Base-by-base conservation (phyloP, 2,329 filamentous ascomycete species). In the Ophiostoma angusticollis region DNA sequence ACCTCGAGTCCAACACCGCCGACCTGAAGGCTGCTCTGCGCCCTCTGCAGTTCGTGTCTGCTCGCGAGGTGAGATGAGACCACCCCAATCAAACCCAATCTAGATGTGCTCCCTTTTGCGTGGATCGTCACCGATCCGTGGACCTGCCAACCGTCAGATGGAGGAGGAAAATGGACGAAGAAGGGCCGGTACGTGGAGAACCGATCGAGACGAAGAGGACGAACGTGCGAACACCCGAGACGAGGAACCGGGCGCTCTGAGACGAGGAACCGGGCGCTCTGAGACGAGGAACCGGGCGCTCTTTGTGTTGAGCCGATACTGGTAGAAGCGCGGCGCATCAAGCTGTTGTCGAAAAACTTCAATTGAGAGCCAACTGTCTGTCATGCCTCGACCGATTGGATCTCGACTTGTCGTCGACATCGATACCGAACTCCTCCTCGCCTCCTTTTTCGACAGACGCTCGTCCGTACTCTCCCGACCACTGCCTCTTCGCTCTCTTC, bases 1-100 rank as follows among this genome's bases (percentile, higher is more conserved):
- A 98, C 63, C 84, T 98, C 70, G 91, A 98, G 85, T 87, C 80
- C 74, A 95, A 95, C 80, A 94, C 91, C 62, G 74, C 86, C 65
- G 91, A 98, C 71, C 84, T 98, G 71, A 93, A 89, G 83, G 78
- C 77, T 61, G 82, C 86, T 57, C 82, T 98, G 63, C 82, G 91
- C 63, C 91, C 91, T 67, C 80, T 98, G 70, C 91, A 98, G 78
- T 87, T 98, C 70, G 84, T 93, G 66, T 93, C 84, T 71, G 91
- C 91, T 65, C 85, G 87, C 69, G 91, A 98, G 89, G 91, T 98
- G 82, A 86, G 86, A 79, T 64, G 43, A 48, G 33, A 22, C 2
- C 6, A 5, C 9, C 11, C 57, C 31, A 17, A 30, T 25, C 17
- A 18, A 29, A 21, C 55, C 36, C 16, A 38, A 22, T 24, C n/a